phyloP scores from a whole-genome alignment of 2,329 filamentous ascomycete species.

The Mycosphaerella arachidis region DNA sequence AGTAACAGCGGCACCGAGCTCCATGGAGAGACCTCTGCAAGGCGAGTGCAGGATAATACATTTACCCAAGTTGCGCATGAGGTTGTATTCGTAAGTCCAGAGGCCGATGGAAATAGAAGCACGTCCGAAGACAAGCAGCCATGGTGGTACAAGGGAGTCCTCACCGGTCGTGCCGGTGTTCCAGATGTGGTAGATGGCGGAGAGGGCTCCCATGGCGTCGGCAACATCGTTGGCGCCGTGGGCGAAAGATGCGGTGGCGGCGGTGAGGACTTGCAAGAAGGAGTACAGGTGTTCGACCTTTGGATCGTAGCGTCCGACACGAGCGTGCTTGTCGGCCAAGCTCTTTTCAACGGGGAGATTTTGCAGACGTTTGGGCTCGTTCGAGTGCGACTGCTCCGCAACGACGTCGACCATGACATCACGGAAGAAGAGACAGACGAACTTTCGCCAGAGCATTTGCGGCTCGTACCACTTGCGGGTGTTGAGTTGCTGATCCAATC shows the following conservation, averaged over 20 bases:
- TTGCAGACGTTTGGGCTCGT: neutral
- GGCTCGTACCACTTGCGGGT: too few species aligned
- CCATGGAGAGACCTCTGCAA: slow-evolving; percentile 55
- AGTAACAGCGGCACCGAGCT: slow-evolving; percentile 56
- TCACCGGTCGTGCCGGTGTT: slow-evolving; percentile 38
- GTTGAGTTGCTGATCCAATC: too few species aligned
- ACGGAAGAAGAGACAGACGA: too few species aligned
- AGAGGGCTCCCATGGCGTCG: slow-evolving; percentile 58
- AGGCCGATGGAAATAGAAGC: slow-evolving; percentile 51
- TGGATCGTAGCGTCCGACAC: slow-evolving; percentile 56
- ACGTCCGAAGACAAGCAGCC: slow-evolving; percentile 56
- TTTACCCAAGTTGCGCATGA: slow-evolving; percentile 58
- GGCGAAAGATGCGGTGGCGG: slow-evolving; percentile 65
- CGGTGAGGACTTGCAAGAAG: slow-evolving; percentile 60
- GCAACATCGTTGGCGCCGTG: slow-evolving; percentile 61
- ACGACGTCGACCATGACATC: too few species aligned
- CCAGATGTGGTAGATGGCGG: slow-evolving; percentile 59
- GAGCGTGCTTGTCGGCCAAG: slow-evolving; percentile 57
- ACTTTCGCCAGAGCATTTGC: too few species aligned
- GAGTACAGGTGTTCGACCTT: slow-evolving; percentile 59
- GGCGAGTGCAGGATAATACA: slow-evolving; percentile 57
- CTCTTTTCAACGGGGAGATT: slow-evolving; percentile 3
- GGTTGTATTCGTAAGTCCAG: slow-evolving; percentile 59
- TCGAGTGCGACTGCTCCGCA: too few species aligned
- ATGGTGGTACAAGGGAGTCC: slow-evolving; percentile 51